A percentile compares a stretch with the other conserved stretches of the same genome.
Evolutionary conservation across 1,284 basidiomycete genomes (phyloP).

Genomic region (Malassezia sympodialis): DNA sequence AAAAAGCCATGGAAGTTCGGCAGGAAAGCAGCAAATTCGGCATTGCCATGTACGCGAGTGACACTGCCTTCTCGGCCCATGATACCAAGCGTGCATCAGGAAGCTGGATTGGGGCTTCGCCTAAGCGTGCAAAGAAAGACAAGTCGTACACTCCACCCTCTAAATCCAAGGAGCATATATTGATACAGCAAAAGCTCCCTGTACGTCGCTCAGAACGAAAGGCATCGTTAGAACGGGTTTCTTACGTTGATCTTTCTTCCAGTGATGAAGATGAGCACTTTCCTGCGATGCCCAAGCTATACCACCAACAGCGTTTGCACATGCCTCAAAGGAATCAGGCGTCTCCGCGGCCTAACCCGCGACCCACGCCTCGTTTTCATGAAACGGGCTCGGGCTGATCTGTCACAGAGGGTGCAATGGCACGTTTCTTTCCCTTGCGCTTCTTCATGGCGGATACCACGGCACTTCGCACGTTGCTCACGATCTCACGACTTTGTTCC

Average conservation of each 20-base stretch:
- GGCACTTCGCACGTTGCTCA: slow-evolving; percentile 81
- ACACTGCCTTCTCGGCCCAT: not conserved
- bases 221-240: not conserved
- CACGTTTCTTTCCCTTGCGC: slow-evolving; percentile 22
- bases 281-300: not conserved
- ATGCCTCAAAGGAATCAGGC: not conserved
- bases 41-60: slow-evolving; percentile 15
- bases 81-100: slow-evolving; percentile 1
- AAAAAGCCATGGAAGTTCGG: slow-evolving; percentile 3
- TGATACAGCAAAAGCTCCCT: slow-evolving; percentile 10
- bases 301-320: slow-evolving; percentile 13
- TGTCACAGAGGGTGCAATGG: not conserved
- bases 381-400: not conserved
- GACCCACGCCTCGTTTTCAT: not conserved
- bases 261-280: not conserved
- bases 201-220: slow-evolving; percentile 11
- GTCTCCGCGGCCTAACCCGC: not conserved
- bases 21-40: slow-evolving; percentile 13
- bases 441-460: slow-evolving; percentile 58
- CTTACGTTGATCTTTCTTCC: not conserved
- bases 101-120: slow-evolving; percentile 11
- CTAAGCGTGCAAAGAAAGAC: not conserved
- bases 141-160: not conserved
- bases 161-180: no score
- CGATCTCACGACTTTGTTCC: slow-evolving; percentile 81